phyloP scores from a whole-genome alignment of 208 protist species.

The Jaenimonas drosophilae region DNA sequence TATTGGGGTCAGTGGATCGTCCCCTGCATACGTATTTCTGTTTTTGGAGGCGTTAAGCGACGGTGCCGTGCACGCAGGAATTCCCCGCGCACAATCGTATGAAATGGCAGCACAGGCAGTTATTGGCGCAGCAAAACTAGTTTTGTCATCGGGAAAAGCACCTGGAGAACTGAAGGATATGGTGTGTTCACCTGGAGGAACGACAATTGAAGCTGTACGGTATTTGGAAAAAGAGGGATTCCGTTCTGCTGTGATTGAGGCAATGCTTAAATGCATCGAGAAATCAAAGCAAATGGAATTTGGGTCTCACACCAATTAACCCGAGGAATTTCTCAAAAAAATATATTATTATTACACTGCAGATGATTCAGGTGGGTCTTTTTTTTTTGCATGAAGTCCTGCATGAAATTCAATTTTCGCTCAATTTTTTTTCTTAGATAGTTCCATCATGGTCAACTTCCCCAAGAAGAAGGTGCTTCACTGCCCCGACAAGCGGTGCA shows the following conservation, averaged over 20 bases:
- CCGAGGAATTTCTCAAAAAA: too few relatives aligned
- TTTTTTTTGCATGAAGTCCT: too few relatives aligned
- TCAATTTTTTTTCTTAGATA: not conserved
- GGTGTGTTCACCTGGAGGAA: constrained; percentile 92
- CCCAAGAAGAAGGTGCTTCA: constrained; percentile 85
- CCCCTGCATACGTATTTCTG: constrained; percentile 94
- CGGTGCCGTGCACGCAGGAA: constrained; percentile 86
- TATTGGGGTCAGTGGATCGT: constrained; percentile 91
- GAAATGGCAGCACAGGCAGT: constrained; percentile 91
- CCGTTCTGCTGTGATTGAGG: constrained; percentile 87
- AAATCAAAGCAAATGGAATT: constrained; percentile 86
- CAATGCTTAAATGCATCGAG: constrained; percentile 83
- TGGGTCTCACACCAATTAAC: too few relatives aligned
- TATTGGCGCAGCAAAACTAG: constrained; percentile 87
- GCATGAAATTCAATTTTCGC: constrained; percentile 6
- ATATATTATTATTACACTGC: too few relatives aligned
- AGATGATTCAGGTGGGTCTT: too few relatives aligned
- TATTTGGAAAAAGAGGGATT: constrained; percentile 88
- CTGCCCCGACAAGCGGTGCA: constrained; percentile 85
- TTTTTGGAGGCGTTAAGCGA: constrained; percentile 96
- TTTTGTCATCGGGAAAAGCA: constrained; percentile 58
- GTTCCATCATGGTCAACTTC: constrained; percentile 42
- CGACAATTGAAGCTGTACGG: constrained; percentile 93
- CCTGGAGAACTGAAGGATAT: constrained; percentile 86
- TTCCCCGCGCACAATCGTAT: constrained; percentile 76